Conservation (phyloP, 805 yeast species). For the Candida tallmaniae region DNA sequence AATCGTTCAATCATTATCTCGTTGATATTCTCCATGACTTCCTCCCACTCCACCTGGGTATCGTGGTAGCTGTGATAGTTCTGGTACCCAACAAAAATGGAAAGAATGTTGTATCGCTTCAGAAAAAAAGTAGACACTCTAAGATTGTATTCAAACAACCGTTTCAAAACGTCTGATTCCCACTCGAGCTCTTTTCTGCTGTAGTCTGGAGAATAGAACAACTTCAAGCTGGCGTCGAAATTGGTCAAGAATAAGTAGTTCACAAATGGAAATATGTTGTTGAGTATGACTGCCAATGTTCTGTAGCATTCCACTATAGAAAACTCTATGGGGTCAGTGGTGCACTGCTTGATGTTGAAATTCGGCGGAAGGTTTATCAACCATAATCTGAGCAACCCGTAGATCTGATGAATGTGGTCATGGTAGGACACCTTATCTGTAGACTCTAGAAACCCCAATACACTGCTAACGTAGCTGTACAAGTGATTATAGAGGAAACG, state of each 20-base stretch:
- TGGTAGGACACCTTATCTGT: neutral
- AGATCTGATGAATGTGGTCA: constrained; percentile 8
- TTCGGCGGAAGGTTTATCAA: constrained; percentile 18
- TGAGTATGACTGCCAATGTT: constrained; percentile 13
- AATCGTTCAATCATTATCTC: constrained; percentile 21
- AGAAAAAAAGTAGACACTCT: constrained; percentile 18
- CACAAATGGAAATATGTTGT: constrained; percentile 20
- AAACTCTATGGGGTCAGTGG: constrained; percentile 12
- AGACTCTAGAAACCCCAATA: too few relatives aligned
- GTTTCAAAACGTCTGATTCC: constrained; percentile 1
- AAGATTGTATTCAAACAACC: constrained; percentile 14
- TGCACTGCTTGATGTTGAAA: constrained; percentile 9
- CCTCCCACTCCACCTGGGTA: constrained; percentile 5
- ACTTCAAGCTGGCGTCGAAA: constrained; percentile 19
- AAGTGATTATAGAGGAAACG: neutral
- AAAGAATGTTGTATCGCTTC: constrained; percentile 16
- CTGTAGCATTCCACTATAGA: constrained; percentile 12
- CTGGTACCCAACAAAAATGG: constrained; percentile 15
- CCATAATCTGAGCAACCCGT: constrained; percentile 18
- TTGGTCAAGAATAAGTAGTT: constrained; percentile 17
- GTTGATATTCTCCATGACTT: constrained; percentile 11
- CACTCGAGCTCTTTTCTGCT: neutral
- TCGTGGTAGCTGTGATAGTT: constrained; percentile 5
- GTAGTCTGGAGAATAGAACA: constrained; percentile 11
- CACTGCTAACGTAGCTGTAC: neutral